Conservation (phyloP, 768 basidiomycete species). For the Lyophyllum atratum region DNA sequence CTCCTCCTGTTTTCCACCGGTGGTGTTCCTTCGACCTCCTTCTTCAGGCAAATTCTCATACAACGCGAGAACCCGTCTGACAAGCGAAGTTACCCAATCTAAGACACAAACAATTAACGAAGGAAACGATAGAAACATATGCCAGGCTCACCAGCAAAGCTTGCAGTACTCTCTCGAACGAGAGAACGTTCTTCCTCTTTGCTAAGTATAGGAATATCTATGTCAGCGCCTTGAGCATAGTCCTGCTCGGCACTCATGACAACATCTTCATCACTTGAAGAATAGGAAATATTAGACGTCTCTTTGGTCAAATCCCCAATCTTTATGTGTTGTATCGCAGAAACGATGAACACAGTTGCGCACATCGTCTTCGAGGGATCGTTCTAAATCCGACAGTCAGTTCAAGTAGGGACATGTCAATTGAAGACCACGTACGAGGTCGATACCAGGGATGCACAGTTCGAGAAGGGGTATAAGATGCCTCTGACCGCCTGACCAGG, state of each 20-base stretch:
- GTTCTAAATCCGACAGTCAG: constrained; percentile 46
- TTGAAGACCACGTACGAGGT: constrained; percentile 55
- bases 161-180: constrained; percentile 75
- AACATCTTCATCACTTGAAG: constrained; percentile 57
- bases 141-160: constrained; percentile 63
- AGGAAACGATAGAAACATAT: not conserved
- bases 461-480: constrained; percentile 87
- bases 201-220: constrained; percentile 42
- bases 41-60: constrained; percentile 96
- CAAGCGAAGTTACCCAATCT: constrained; percentile 84
- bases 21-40: constrained; percentile 82
- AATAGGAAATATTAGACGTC: constrained; percentile 55
- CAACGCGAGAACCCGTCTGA: constrained; percentile 75
- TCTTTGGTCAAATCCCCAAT: constrained; percentile 74
- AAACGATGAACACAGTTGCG: constrained; percentile 76
- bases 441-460: constrained; percentile 88
- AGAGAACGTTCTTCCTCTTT: constrained; percentile 71
- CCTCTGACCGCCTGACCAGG: constrained; percentile 88
- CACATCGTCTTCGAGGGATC: constrained; percentile 82
- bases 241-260: constrained; percentile 47
- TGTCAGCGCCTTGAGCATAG: constrained; percentile 47
- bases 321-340: constrained; percentile 73
- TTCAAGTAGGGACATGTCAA: constrained; percentile 1
- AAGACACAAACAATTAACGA: not conserved
- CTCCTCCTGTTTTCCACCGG: constrained; percentile 85